phyloP scores from a whole-genome alignment of 208 protist species.

The Phytomonas francai region DNA sequence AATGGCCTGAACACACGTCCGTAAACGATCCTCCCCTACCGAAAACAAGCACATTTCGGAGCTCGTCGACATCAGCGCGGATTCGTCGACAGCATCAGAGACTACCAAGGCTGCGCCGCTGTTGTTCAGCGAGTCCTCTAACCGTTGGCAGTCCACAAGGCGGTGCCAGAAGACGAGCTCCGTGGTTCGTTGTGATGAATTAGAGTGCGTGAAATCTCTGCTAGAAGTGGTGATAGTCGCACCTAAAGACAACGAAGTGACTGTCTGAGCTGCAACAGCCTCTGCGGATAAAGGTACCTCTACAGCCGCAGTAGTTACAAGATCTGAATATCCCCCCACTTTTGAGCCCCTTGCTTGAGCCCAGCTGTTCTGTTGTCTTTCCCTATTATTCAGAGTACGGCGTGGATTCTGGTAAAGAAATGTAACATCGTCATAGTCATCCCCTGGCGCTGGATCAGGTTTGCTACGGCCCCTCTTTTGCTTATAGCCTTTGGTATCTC shows the following conservation, averaged over 20 bases:
- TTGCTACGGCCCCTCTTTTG: background rate
- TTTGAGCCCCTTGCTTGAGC: background rate
- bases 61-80: background rate
- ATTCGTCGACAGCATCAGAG: background rate
- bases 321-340: background rate
- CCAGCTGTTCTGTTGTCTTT: background rate
- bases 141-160: background rate
- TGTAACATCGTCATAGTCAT: background rate
- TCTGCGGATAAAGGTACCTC: background rate
- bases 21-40: slow-evolving; percentile 17
- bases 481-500: background rate
- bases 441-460: background rate
- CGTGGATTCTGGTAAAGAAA: background rate
- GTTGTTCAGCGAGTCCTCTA: background rate
- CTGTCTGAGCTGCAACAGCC: background rate
- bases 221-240: background rate
- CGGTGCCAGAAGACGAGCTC: background rate
- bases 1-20: slow-evolving; percentile 26
- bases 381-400: background rate
- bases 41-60: background rate
- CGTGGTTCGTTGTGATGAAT: background rate
- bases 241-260: background rate
- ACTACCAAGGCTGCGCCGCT: background rate
- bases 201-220: background rate
- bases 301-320: background rate